A percentile compares a stretch with the other conserved stretches of the same genome.
phyloP scores from a whole-genome alignment of 2,329 filamentous ascomycete genomes.

The Penicillium glabrum region DNA sequence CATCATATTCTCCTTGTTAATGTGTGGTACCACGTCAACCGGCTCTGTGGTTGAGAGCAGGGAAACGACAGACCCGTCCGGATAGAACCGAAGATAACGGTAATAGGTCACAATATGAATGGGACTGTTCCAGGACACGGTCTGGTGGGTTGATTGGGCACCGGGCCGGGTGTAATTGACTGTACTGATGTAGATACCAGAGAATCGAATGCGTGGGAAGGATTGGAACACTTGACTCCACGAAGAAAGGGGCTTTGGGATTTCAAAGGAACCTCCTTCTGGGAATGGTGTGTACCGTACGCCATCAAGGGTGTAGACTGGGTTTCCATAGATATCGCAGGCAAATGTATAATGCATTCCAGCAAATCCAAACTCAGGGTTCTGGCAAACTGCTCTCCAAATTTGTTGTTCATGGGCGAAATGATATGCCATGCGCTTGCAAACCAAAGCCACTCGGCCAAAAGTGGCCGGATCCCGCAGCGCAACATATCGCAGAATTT shows the following conservation, averaged over 20 bases:
- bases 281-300: conserved; percentile 39
- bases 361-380: conserved; percentile 71
- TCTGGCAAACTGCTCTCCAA: conserved; percentile 76
- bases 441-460: conserved; percentile 73
- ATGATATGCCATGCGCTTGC: conserved; percentile 82
- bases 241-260: conserved; percentile 46
- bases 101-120: conserved; percentile 98
- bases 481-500: conserved; percentile 75
- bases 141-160: conserved; percentile 64
- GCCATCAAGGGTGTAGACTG: conserved; percentile 30
- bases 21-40: conserved; percentile 78
- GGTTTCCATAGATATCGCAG: conserved; percentile 56
- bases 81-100: conserved; percentile 92
- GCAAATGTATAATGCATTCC: conserved; percentile 81
- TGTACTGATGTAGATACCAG: conserved; percentile 93
- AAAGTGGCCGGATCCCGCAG: conserved; percentile 74
- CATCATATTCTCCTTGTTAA: conserved; percentile 69
- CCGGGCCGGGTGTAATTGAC: conserved; percentile 92
- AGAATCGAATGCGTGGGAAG: conserved; percentile 86
- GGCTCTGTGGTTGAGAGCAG: conserved; percentile 81
- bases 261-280: conserved; percentile 23
- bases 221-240: conserved; percentile 72
- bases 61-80: conserved; percentile 79
- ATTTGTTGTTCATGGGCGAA: conserved; percentile 80
- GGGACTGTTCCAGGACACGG: conserved; percentile 74